Percentiles rank a stretch among this genome's conserved stretches.
Conservation (phyloP, 148 eudicot species). For the Vaccinium vitisidaea region DNA sequence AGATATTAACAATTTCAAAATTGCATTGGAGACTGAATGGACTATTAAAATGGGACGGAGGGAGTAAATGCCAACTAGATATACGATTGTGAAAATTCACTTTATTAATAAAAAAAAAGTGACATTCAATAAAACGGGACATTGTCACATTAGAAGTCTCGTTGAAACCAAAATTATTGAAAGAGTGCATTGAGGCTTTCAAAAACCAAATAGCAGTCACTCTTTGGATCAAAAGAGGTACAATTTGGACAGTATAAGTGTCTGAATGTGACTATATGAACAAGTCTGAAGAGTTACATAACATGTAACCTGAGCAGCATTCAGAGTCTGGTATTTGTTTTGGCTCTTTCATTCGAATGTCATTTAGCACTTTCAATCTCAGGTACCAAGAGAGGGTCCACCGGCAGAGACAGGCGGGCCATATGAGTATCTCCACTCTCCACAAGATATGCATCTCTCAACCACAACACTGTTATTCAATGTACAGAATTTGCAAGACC, state of each 20-base stretch:
- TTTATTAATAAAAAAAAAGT: no score
- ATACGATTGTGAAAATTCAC: no score
- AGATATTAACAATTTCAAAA: no score
- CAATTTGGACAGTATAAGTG: not conserved
- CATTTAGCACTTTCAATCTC: not conserved
- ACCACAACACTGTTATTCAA: constrained; percentile 33
- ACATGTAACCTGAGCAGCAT: not conserved
- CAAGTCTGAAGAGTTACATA: not conserved
- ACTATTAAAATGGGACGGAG: no score
- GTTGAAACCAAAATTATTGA: no score
- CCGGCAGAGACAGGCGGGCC: constrained; percentile 39
- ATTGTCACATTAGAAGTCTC: no score
- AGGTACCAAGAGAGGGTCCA: constrained; percentile 40
- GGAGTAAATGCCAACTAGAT: no score
- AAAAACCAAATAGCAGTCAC: no score
- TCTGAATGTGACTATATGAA: not conserved
- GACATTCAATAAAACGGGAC: no score
- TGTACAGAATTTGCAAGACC: constrained; percentile 70
- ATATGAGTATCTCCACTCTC: constrained; percentile 67
- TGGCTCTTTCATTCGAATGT: not conserved
- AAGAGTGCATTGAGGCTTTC: no score
- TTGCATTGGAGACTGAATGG: no score
- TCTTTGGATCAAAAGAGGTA: not conserved
- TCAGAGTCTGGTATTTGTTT: not conserved
- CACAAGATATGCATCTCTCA: constrained; percentile 52